These are phyloP conservation scores for Starmerella scarabaei DNA, from an alignment of 805 yeast genomes.

Conservation along the genomic window DNA sequence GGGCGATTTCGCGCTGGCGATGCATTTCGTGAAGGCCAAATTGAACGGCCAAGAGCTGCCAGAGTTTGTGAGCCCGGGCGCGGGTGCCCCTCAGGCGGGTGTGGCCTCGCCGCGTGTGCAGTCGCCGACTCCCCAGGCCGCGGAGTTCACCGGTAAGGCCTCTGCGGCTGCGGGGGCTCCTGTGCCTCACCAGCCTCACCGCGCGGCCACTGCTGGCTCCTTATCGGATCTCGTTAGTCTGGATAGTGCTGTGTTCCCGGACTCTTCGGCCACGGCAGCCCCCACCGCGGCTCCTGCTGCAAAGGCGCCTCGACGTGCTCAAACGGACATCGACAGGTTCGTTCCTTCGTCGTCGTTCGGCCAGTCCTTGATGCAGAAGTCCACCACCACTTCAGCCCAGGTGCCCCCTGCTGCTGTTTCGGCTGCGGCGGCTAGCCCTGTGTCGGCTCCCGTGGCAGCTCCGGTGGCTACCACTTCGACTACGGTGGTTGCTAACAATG, in stretches of 20 bases:
- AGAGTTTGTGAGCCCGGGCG: slow-evolving; percentile 27
- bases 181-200: slow-evolving; percentile 1
- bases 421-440: background rate
- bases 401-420: slow-evolving; percentile 54
- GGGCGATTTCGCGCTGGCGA: slow-evolving; percentile 81
- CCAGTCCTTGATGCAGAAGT: slow-evolving; percentile 46
- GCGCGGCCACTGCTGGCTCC: slow-evolving; percentile 13
- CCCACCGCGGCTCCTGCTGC: too few species aligned
- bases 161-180: slow-evolving; percentile 5
- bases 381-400: slow-evolving; percentile 29
- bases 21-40: slow-evolving; percentile 79
- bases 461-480: slow-evolving; percentile 1
- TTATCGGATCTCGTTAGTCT: slow-evolving; percentile 24
- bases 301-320: slow-evolving; percentile 10
- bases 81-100: slow-evolving; percentile 4
- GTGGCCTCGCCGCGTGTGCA: background rate
- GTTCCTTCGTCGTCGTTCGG: slow-evolving; percentile 82
- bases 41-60: slow-evolving; percentile 72
- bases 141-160: slow-evolving; percentile 5
- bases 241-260: slow-evolving; percentile 18
- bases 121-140: slow-evolving; percentile 20
- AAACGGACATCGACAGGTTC: slow-evolving; percentile 30
- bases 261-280: too few species aligned
- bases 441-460: background rate
- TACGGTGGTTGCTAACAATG: background rate